Base-by-base conservation (phyloP, 1,139 yeast genomes). In the Blastobotrys elegans region DNA sequence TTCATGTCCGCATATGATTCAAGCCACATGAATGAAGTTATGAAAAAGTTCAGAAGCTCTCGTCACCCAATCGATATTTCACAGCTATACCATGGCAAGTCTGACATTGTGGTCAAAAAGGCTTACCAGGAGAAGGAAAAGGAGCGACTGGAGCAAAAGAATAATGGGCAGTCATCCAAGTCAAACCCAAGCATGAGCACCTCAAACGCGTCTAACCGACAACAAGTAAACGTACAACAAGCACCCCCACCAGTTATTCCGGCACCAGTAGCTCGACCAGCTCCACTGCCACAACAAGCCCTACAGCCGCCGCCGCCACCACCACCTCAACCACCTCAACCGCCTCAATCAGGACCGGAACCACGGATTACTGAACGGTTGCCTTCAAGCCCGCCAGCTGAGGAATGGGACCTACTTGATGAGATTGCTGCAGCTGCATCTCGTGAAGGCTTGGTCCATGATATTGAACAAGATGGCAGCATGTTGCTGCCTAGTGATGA, bases 291-390 rank as follows among this genome's bases (percentile, higher is more conserved):
- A 16, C 10, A 8, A 36, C 11, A 2, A 30, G 5, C 32, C 5
- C 5, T 13, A 4, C 18, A 5, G 16, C 5, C 20, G 4, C 7
- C 24, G 4, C 21, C 31, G 17, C 21, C 40, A 24, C 32, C 32
- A 8, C 11, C n/a, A 3, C 29, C 40, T 8, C 24, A 80, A 82
- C 0, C 67, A 84, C 56, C 94, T 94, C 16, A 8, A 30, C n/a
- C 32, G 16, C 5, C n/a, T n/a, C n/a, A n/a, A 10, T 4, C 40
- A 3, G 44, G 4, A 4, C 22, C 37, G n/a, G 29, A 21, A 30
- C 36, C 20, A 8, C 7, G 5, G 16, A 13, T 30, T 5, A 14
- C 5, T 16, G 36, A 33, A 5, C 18, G 22, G 14, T 17, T 37
- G 13, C 40, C 46, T 2, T 46, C 43, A 10, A 46, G 48, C 31